A percentile compares a stretch with the other conserved stretches of the same genome.
These are phyloP conservation scores for Peniophora sp. DNA, from an alignment of 1,284 basidiomycete genomes.

Conservation along the genomic window DNA sequence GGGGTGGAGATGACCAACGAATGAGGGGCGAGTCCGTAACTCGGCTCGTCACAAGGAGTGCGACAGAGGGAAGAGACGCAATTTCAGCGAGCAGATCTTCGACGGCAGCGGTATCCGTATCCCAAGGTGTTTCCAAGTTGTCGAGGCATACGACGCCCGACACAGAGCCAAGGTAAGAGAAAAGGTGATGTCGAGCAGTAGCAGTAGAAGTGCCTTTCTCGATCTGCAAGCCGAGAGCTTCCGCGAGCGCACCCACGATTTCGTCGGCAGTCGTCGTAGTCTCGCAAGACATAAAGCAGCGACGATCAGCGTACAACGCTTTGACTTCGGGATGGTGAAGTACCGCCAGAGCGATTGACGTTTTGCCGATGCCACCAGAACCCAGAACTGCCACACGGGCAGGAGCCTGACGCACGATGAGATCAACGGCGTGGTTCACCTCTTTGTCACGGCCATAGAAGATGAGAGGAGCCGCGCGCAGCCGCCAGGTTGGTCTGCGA, in stretches of 20 bases:
- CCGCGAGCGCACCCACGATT: slow-evolving; percentile 14
- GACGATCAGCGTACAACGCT: slow-evolving; percentile 10
- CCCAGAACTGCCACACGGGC: slow-evolving; percentile 20
- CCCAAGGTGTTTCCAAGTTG: slow-evolving; percentile 26
- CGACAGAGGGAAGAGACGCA: not conserved
- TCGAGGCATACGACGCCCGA: slow-evolving; percentile 19
- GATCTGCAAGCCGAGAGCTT: slow-evolving; percentile 6
- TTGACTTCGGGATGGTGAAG: slow-evolving; percentile 13
- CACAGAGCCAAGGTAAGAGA: slow-evolving; percentile 10
- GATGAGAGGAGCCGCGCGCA: not conserved
- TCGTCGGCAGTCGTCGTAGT: slow-evolving; percentile 11
- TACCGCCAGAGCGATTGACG: slow-evolving; percentile 19
- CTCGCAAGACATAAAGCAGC: slow-evolving; percentile 21
- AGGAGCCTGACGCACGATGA: not conserved
- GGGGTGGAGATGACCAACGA: not conserved
- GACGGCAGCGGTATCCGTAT: slow-evolving; percentile 1
- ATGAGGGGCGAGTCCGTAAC: not conserved
- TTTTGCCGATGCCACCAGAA: slow-evolving; percentile 28
- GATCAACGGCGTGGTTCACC: not conserved
- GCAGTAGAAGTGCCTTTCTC: not conserved
- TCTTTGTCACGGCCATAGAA: not conserved
- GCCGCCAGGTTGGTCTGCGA: not conserved
- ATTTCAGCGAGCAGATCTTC: not conserved
- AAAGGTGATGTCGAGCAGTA: not conserved
- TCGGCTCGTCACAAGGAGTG: slow-evolving; percentile 1